These are phyloP conservation scores for Balansia obtecta DNA, from an alignment of 2,329 filamentous ascomycete species.

Conservation along the genomic window DNA sequence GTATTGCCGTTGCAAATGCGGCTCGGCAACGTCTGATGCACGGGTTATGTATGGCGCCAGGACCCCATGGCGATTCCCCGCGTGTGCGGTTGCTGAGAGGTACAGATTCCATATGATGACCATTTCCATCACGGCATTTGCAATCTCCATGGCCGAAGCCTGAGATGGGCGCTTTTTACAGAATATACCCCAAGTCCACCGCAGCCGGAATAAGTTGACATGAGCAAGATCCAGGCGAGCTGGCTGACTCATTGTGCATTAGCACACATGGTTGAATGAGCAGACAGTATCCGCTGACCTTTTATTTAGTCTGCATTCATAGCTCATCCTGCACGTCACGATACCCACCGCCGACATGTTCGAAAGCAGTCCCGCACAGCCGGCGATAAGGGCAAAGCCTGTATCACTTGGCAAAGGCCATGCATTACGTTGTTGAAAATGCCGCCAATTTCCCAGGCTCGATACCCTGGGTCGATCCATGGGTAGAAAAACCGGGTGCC, in stretches of 20 bases:
- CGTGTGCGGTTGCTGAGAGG: conserved; percentile 5
- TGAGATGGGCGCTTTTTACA: no score
- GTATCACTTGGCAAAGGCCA: neutral
- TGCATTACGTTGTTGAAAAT: neutral
- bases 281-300: no score
- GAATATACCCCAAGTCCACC: no score
- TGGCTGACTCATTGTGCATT: no score
- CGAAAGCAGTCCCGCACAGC: neutral
- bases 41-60: conserved; percentile 2
- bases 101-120: neutral
- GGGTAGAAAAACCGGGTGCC: neutral
- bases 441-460: neutral
- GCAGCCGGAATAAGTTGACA: no score
- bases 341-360: neutral
- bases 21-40: neutral
- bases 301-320: neutral
- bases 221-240: no score
- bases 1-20: neutral
- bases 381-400: neutral
- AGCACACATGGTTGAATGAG: no score
- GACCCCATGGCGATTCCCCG: conserved; percentile 9
- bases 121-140: neutral
- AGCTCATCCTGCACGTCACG: neutral
- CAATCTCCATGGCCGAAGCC: no score
- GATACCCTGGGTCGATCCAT: neutral